Conservation (phyloP, 768 basidiomycete species). For the Kwoniella dejecticola region DNA sequence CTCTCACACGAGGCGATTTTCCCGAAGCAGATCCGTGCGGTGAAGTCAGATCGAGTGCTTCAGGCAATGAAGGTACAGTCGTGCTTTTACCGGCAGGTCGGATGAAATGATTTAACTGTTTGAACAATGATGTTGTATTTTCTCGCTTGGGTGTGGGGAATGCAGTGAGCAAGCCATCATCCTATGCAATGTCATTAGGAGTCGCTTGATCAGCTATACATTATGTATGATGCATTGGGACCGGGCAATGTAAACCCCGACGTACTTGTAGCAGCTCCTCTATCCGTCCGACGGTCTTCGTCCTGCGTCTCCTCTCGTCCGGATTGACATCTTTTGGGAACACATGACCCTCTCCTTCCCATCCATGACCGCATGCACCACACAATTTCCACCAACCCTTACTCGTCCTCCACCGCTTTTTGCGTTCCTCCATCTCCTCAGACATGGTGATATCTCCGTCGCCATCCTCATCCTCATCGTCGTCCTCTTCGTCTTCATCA, state of each 20-base stretch:
- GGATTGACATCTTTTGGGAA: constrained; percentile 60
- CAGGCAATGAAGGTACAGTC: constrained; percentile 34
- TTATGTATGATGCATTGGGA: too few species aligned
- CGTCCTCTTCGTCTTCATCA: constrained; percentile 66
- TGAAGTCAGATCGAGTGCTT: constrained; percentile 29
- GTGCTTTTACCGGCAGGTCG: constrained; percentile 41
- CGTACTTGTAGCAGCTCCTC: constrained; percentile 80
- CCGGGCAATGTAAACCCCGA: not conserved
- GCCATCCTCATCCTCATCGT: constrained; percentile 67
- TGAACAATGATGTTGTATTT: constrained; percentile 26
- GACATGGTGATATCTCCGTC: constrained; percentile 58
- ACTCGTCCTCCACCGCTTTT: constrained; percentile 67
- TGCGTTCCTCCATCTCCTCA: constrained; percentile 56
- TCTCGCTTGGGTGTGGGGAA: constrained; percentile 41
- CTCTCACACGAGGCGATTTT: constrained; percentile 15
- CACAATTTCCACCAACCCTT: constrained; percentile 52
- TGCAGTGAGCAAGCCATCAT: constrained; percentile 67
- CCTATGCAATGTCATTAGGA: constrained; percentile 59
- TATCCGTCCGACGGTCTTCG: constrained; percentile 72
- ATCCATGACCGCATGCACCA: constrained; percentile 52
- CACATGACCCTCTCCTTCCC: constrained; percentile 55
- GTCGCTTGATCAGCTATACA: not conserved
- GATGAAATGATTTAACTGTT: constrained; percentile 37
- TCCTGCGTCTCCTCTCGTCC: constrained; percentile 60
- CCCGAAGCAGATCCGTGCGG: constrained; percentile 22